Evolutionary conservation across 1,284 basidiomycete genomes (phyloP).

Genomic region (Rhodotorula sp.): DNA sequence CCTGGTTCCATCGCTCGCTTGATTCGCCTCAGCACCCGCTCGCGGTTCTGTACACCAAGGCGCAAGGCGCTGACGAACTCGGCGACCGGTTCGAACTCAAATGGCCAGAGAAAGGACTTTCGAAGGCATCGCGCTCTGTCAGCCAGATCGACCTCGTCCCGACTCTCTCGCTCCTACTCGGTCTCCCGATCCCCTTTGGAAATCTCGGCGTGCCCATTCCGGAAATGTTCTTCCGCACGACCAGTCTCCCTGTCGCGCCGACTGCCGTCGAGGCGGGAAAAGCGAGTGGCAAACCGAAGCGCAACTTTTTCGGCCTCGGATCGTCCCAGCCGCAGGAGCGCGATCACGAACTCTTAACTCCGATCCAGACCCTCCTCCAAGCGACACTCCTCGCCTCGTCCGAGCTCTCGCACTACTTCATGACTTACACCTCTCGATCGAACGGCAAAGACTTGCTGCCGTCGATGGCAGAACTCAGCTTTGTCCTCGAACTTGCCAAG

Average conservation of each 20-base stretch:
- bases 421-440: conserved; percentile 65
- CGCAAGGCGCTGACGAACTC: conserved; percentile 6
- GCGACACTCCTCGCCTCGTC: conserved; percentile 71
- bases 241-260: conserved; percentile 25
- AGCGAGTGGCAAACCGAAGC: conserved; percentile 17
- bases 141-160: conserved; percentile 95
- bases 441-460: conserved; percentile 64
- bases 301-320: conserved; percentile 18
- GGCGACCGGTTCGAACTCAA: conserved; percentile 28
- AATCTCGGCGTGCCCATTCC: conserved; percentile 89
- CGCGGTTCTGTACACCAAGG: conserved; percentile 3
- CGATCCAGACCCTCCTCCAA: conserved; percentile 53
- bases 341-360: conserved; percentile 22
- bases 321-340: conserved; percentile 7
- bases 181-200: conserved; percentile 91
- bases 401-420: conserved; percentile 76
- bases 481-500: conserved; percentile 35
- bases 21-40: conserved; percentile 26
- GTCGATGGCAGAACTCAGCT: conserved; percentile 45
- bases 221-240: conserved; percentile 64
- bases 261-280: conserved; percentile 2
- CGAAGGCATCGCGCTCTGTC: conserved; percentile 60
- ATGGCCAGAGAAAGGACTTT: conserved; percentile 40
- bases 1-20: conserved; percentile 31
- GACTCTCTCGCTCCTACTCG: conserved; percentile 83